Percentiles rank a stretch among this genome's conserved stretches.
phyloP scores from a whole-genome alignment of 2,329 filamentous ascomycete species.

The Ceratocystis cubensis region DNA sequence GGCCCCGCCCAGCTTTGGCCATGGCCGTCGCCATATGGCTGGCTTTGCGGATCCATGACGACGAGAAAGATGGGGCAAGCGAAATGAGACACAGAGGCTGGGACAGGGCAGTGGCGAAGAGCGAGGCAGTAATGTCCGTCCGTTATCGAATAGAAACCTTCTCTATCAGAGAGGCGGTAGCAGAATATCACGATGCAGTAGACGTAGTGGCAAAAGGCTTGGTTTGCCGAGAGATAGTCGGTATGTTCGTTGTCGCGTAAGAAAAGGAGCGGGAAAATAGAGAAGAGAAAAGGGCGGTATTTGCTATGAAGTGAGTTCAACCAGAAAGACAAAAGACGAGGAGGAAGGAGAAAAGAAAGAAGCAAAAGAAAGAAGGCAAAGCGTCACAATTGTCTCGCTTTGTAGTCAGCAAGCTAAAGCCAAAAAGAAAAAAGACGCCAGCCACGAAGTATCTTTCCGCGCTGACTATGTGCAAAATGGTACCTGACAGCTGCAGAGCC shows the following conservation, averaged over 20 bases:
- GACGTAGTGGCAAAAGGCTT: background rate
- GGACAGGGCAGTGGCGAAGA: background rate
- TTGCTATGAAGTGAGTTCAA: no score
- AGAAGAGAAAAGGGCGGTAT: background rate
- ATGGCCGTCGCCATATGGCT: background rate
- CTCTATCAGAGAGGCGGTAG: background rate
- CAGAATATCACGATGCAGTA: background rate
- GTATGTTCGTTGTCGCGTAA: no score
- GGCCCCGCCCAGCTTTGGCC: background rate
- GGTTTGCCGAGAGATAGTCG: background rate
- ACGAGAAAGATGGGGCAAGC: background rate
- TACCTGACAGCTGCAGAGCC: background rate
- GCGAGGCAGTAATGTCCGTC: background rate
- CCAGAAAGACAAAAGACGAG: background rate
- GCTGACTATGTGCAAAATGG: background rate
- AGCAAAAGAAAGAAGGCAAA: background rate
- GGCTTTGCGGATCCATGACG: constrained; percentile 3
- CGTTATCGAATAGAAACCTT: background rate
- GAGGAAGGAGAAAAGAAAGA: background rate
- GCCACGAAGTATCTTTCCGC: background rate
- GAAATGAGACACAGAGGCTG: background rate
- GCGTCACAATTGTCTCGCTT: background rate
- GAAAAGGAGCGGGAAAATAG: background rate
- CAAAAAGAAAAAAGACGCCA: background rate
- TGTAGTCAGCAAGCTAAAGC: constrained; percentile 5